phyloP scores from a whole-genome alignment of 129 eudicot genomes.

The Ambrosia artemisiifolia region DNA sequence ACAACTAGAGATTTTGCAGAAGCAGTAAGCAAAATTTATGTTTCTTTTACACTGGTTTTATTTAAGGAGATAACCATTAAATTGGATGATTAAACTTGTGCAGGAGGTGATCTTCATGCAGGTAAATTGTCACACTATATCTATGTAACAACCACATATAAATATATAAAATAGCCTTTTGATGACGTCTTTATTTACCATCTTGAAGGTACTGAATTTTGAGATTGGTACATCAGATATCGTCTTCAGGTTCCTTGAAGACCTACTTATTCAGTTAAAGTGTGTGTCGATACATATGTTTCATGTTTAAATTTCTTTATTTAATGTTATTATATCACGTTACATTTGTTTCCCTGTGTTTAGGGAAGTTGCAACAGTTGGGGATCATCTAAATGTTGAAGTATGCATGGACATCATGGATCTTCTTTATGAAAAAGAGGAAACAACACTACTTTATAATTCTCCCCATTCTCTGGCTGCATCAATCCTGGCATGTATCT shows the following conservation, averaged over 20 bases:
- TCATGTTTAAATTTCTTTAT: not conserved
- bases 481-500: slow-evolving; percentile 53
- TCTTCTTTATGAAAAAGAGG: slow-evolving; percentile 75
- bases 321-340: not conserved
- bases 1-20: slow-evolving; percentile 63
- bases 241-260: slow-evolving; percentile 57
- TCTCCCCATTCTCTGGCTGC: slow-evolving; percentile 66
- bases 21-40: slow-evolving; percentile 51
- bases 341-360: slow-evolving; percentile 11
- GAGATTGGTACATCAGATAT: slow-evolving; percentile 66
- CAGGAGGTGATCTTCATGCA: slow-evolving; percentile 77
- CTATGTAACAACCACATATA: not conserved
- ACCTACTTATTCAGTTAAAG: slow-evolving; percentile 53
- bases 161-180: not conserved
- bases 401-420: slow-evolving; percentile 85
- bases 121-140: slow-evolving; percentile 29
- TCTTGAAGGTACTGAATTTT: slow-evolving; percentile 56
- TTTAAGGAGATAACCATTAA: not conserved
- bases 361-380: slow-evolving; percentile 63
- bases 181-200: slow-evolving; percentile 11
- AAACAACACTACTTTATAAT: slow-evolving; percentile 40
- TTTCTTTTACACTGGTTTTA: not conserved
- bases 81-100: slow-evolving; percentile 32
- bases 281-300: slow-evolving; percentile 28
- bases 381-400: slow-evolving; percentile 54